Base-by-base conservation (phyloP, 345 rosid genomes). In the Laguncularia racemosa region DNA sequence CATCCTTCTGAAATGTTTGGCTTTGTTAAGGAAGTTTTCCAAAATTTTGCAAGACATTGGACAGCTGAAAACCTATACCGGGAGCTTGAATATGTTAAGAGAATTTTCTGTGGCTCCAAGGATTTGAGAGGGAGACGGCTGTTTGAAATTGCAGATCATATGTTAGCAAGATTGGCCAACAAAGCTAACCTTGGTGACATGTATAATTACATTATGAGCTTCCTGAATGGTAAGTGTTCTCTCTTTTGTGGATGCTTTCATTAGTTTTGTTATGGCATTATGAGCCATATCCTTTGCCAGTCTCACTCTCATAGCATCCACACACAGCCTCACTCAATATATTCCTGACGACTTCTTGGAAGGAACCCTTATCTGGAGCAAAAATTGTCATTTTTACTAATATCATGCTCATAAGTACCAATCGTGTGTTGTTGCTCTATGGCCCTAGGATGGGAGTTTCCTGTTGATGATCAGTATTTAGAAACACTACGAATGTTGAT, bases 1-100 rank as follows among this genome's bases (percentile, higher is more conserved):
- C 96, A 89, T 71, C 97, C 97, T 44, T 93, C 99, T 18, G 99
- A 93, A 77, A 87, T 93, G 97, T 87, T 93, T 78, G 99, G 99
- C 16, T 93, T 89, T 72, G 97, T 93, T 59, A 93, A 93, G 71
- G 99, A 87, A 69, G 99, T 93, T 59, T 93, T 89, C 66, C 86
- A 65, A 44, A 78, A 79, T 71, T 93, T 85, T 64, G 91, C 92
- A 6, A 78, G 76, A 70, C 88, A 78, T 57, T 93, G 99, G 99
- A 70, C 77, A 13, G 60, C 66, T 54, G 88, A 89, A 70, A 70
- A 78, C 16, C 76, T 93, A 67, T 71, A 73, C 75, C 83, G 68
- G 60, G 99, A 93, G 60, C 90, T 93, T 52, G 90, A 85, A 70
- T 87, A 86, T 79, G 97, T 93, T 57, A 78, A 67, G 73, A 87